Evolutionary conservation across 1,284 basidiomycete genomes (phyloP).

Genomic region (Trametes pubescens): DNA sequence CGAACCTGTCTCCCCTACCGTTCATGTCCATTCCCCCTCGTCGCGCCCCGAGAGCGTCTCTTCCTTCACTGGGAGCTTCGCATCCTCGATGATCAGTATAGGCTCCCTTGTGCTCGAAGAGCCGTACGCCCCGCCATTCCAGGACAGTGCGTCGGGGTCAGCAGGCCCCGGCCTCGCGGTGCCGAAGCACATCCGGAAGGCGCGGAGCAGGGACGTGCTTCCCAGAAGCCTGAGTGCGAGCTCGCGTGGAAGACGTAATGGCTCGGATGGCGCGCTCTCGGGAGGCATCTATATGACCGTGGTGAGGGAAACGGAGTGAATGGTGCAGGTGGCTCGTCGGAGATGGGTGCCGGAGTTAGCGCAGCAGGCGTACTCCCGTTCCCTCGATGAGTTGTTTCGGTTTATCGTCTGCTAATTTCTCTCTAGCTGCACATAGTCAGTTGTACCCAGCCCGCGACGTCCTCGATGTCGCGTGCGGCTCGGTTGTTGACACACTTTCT

Average conservation of each 20-base stretch:
- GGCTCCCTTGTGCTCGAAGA: slow-evolving; percentile 38
- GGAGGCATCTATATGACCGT: slow-evolving; percentile 51
- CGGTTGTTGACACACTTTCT: neutral
- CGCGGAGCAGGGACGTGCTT: slow-evolving; percentile 37
- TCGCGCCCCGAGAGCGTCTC: slow-evolving; percentile 32
- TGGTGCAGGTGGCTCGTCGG: neutral
- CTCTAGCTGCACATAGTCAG: slow-evolving; percentile 5
- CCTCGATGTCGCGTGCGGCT: neutral
- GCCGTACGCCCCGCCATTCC: slow-evolving; percentile 37
- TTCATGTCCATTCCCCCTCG: neutral
- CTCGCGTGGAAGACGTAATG: slow-evolving; percentile 26
- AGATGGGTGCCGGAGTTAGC: neutral
- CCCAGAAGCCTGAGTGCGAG: slow-evolving; percentile 29
- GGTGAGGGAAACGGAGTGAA: slow-evolving; percentile 46
- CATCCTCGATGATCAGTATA: slow-evolving; percentile 41
- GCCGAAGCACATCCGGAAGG: slow-evolving; percentile 31
- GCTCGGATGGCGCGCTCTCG: slow-evolving; percentile 30
- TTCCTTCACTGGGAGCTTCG: slow-evolving; percentile 36
- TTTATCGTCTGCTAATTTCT: neutral
- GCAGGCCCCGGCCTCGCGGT: slow-evolving; percentile 21
- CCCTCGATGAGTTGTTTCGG: neutral
- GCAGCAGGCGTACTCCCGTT: neutral
- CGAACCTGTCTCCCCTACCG: slow-evolving; percentile 3
- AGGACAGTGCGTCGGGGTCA: slow-evolving; percentile 26
- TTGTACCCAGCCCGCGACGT: no score